Evolutionary conservation across 1,139 yeast genomes (phyloP), one percentile per base, ranked within the genome.

Genomic region (Candida smagusa): DNA sequence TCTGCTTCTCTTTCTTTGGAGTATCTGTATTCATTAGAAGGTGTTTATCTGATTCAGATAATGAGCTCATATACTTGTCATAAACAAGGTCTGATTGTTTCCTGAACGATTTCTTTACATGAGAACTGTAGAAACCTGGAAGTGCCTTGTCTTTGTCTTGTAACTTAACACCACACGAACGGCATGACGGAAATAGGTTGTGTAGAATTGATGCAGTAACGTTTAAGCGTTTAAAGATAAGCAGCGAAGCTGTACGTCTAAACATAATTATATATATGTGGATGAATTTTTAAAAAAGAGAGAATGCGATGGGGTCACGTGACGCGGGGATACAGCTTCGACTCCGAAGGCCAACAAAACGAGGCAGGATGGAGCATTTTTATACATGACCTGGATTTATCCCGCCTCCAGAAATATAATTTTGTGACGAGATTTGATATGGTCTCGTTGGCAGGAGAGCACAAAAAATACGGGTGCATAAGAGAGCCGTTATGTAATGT

Each of bases 141-240:
- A 50, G 46, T 0, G 41, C 37, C 1, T 65, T 53, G 34, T 68
- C 59, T 1, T 42, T 45, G 11, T 53, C 51, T 49, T 81, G 86
- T 16, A 80, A 59, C 13, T 58, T 55, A 6, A 78, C 60, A 27
- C 86, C 86, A 58, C 87, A 81, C 2, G 80, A 65, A 16, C 47
- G 48, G 41, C 56, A 58, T 24, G 53, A 47, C 27, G 48, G 49
- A 28, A 44, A 44, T 4, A 49, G 37, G 30, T 46, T 47, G 6
- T 49, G 9, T 23, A 48, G 42, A 6, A 49, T 33, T 2, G 50
- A 36, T 2, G 30, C 9, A 7, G 38, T 34, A 9, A 36, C 33
- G 22, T 33, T 37, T 36, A 32, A 33, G 28, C 39, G n/a, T 12
- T 29, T 16, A 21, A 27, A 33, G 34, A 16, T 16, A 24, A 24